Percentiles rank a stretch among this genome's conserved stretches.
Conservation (phyloP, 2,329 filamentous ascomycete species). For the Aureobasidium namibiae region DNA sequence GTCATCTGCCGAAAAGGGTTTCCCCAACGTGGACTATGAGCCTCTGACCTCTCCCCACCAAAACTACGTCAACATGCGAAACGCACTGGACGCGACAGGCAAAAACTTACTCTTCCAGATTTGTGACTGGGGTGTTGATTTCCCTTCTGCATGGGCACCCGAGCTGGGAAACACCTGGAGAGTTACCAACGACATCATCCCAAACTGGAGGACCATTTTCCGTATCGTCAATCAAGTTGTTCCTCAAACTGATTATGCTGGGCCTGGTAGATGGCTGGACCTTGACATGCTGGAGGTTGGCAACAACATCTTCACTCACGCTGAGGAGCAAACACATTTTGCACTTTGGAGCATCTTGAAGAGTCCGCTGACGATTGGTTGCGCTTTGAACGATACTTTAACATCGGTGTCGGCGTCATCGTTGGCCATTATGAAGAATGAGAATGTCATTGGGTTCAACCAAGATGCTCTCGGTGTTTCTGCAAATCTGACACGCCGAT, state of each 20-base stretch:
- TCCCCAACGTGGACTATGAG: conserved; percentile 36
- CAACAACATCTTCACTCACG: conserved; percentile 35
- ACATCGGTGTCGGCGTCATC: conserved; percentile 32
- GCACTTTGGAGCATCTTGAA: conserved; percentile 46
- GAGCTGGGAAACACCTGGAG: conserved; percentile 40
- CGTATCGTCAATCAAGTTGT: conserved; percentile 46
- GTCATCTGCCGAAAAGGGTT: conserved; percentile 45
- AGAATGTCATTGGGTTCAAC: conserved; percentile 8
- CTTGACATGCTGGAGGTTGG: conserved; percentile 48
- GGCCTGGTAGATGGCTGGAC: conserved; percentile 42
- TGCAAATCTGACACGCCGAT: conserved; percentile 27
- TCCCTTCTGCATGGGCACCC: conserved; percentile 42
- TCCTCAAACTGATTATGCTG: conserved; percentile 38
- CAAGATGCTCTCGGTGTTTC: conserved; percentile 14
- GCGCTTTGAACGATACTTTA: conserved; percentile 30
- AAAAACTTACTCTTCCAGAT: conserved; percentile 38
- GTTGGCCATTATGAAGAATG: conserved; percentile 30
- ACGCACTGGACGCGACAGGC: conserved; percentile 39
- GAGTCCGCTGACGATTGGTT: conserved; percentile 43
- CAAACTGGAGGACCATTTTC: conserved; percentile 37
- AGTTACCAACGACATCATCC: conserved; percentile 41
- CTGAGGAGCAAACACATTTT: conserved; percentile 47
- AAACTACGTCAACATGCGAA: conserved; percentile 40
- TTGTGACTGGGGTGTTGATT: conserved; percentile 17
- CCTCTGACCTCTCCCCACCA: conserved; percentile 32